Base-by-base conservation (phyloP, 345 rosid genomes). In the Limnanthes douglasii region DNA sequence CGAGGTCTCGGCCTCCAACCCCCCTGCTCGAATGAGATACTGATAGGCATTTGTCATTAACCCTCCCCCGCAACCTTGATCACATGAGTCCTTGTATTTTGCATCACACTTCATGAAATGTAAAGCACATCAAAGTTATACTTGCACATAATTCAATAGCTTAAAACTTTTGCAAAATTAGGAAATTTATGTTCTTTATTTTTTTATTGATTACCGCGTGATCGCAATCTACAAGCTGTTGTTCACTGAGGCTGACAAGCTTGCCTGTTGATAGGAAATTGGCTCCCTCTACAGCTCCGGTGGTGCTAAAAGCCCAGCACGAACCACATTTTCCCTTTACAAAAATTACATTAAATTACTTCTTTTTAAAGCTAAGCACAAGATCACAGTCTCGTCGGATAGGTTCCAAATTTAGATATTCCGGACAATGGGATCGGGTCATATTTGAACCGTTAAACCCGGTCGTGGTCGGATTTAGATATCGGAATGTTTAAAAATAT, bases 301-400 rank as follows among this genome's bases (percentile, higher is more conserved):
- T 78, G 8, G 97, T 73, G 71, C 86, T 78, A 43, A 82, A 88
- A 34, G 95, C 97, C 97, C 97, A 82, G 43, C 97, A 82, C 26
- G 97, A 65, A 25, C 97, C 95, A 43, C 97, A 88, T 0, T 51
- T 3, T 5, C 97, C 97, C 88, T 78, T 53, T 51, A 60, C 17
- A 36, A 26, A 16, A n/a, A n/a, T n/a, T n/a, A n/a, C n/a, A n/a
- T n/a, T n/a, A n/a, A n/a, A n/a, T n/a, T n/a, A n/a, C n/a, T n/a
- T n/a, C n/a, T n/a, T n/a, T n/a, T n/a, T n/a, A n/a, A n/a, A n/a
- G n/a, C n/a, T n/a, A n/a, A n/a, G n/a, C n/a, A n/a, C n/a, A n/a
- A n/a, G n/a, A n/a, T n/a, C n/a, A n/a, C n/a, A n/a, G n/a, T n/a
- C n/a, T n/a, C n/a, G n/a, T n/a, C n/a, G n/a, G n/a, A n/a, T n/a